Base-by-base conservation (phyloP, 2,329 filamentous ascomycete species). In the Pseudocercospora fuligena region DNA sequence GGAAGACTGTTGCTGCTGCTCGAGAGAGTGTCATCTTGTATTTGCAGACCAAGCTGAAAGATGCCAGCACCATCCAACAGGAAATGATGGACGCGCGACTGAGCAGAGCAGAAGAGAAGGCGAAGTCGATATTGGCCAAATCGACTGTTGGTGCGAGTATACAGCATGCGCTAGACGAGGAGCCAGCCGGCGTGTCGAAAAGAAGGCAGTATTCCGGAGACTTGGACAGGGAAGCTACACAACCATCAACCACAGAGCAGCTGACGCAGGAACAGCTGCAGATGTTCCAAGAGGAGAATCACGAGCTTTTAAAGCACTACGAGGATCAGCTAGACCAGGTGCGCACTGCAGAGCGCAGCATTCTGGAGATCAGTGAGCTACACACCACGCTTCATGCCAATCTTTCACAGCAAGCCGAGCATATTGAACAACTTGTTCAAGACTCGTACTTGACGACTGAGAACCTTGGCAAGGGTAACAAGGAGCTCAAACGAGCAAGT, bases 311-410 rank as follows among this genome's bases (percentile, higher is more conserved):
- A 73, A 92, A 91, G 79, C 92, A 97, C 80, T 97, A 96, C 79
- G 93, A 97, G 79, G 93, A 91, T 80, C 93, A 92, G n/a, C 83
- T 98, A 77, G 91, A 94, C 79, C 95, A 98, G 85, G 93, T 98
- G 72, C 92, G 92, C 75, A 91, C 90, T 27, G 93, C 93, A 0
- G 93, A 99, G 78, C 92, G 92, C 77, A 97, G 93, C 0, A 86
- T 99, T 5, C 80, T 97, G 3, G 95, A 99, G 78, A 97, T 99
- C 69, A 91, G 93, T 7, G 93, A 97, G 76, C 84, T 99, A 60
- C 95, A 99, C 78, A 92, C 92, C 63, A 89, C 94, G 62, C 89
- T 99, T 12, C 92, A 95, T 47, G 88, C 88, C 73, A 97, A 97
- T 76, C 86, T 99, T 23, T 87, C 90, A 46, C 90, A 90, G 14